A percentile compares a stretch with the other conserved stretches of the same genome.
These are phyloP conservation scores for Zygosaccharomyces siamensis DNA, from an alignment of 805 yeast genomes.

Conservation along the genomic window DNA sequence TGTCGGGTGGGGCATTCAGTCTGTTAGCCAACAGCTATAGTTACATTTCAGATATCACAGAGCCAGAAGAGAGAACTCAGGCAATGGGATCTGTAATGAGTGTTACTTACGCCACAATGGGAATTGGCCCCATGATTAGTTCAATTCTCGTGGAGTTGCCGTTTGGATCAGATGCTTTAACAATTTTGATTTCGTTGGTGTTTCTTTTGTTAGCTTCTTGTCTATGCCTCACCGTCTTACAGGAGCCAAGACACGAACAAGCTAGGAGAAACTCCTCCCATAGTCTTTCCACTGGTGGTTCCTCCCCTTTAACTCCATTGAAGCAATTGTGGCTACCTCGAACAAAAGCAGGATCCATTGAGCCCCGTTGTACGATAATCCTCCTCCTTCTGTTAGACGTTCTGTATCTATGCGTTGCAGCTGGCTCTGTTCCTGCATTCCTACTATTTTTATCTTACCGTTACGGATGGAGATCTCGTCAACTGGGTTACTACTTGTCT, in stretches of 20 bases:
- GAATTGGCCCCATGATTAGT: constrained; percentile 61
- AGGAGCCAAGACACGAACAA: constrained; percentile 59
- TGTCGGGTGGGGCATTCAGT: constrained; percentile 61
- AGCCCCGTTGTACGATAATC: constrained; percentile 45
- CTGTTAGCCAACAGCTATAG: constrained; percentile 57
- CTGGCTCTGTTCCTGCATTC: constrained; percentile 40
- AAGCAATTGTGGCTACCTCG: constrained; percentile 47
- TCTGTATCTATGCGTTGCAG: constrained; percentile 37
- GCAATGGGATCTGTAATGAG: constrained; percentile 58
- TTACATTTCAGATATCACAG: constrained; percentile 70
- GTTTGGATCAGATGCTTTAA: constrained; percentile 28
- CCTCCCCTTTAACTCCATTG: constrained; percentile 42
- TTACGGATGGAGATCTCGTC: constrained; percentile 51
- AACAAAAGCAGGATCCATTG: constrained; percentile 26
- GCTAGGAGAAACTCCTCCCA: constrained; percentile 35
- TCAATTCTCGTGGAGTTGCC: constrained; percentile 35
- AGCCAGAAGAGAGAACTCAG: constrained; percentile 52
- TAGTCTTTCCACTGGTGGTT: constrained; percentile 24
- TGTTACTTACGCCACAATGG: constrained; percentile 53
- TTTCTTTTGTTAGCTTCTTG: constrained; percentile 36
- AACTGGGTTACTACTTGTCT: constrained; percentile 54
- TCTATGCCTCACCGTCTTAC: constrained; percentile 40
- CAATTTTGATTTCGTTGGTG: constrained; percentile 32
- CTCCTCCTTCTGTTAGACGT: constrained; percentile 47
- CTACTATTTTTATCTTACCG: constrained; percentile 50